Base-by-base conservation (phyloP, 2,329 filamentous ascomycete species). In the Sclerotinia sclerotiorum region DNA sequence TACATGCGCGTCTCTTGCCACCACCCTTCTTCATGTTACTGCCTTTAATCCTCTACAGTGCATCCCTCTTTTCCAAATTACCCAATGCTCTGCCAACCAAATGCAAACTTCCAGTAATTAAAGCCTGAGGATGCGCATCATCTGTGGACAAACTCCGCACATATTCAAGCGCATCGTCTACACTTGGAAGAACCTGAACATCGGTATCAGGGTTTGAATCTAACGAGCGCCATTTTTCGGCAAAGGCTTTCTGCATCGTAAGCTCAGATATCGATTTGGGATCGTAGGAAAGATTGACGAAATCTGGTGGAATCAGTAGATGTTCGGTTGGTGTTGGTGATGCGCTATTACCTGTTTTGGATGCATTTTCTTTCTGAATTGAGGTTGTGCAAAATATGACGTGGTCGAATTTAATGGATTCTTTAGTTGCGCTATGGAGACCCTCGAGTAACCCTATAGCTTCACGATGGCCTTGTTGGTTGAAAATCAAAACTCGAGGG, bases 371-470 rank as follows among this genome's bases (percentile, higher is more conserved):
- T 17, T 81, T 82, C 75, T 86, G 89, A 0, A 87, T 89, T 32
- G 69, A 69, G 2, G 86, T 97, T 1, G 92, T 89, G 66, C 91
- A 93, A 78, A 97, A 97, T 21, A 97, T 82, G 10, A 89, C 93
- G 68, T 91, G 85, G 7, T 87, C 85, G 77, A 97, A 97, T 49
- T 78, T 58, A 27, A 78, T 58, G 74, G 74, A 65, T 52, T 79
- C 74, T 69, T 79, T 61, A 66, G 83, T 61, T 91, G 80, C 77
- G 2, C 76, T 60, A 64, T 82, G 74, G 29, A 88, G 79, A 3
- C 80, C 80, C 27, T 81, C 79, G 17, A 89, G 80, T 62, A 89
- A 86, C 66, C 83, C 79, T 35, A 86, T 78, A 2, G 75, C 69
- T 64, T 77, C 75, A 2, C 73, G 71, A 32, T 48, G 84, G 81